A percentile compares a stretch with the other conserved stretches of the same genome.
phyloP scores from a whole-genome alignment of 2,329 filamentous ascomycete genomes.

The Aspergillus hiratsukae region DNA sequence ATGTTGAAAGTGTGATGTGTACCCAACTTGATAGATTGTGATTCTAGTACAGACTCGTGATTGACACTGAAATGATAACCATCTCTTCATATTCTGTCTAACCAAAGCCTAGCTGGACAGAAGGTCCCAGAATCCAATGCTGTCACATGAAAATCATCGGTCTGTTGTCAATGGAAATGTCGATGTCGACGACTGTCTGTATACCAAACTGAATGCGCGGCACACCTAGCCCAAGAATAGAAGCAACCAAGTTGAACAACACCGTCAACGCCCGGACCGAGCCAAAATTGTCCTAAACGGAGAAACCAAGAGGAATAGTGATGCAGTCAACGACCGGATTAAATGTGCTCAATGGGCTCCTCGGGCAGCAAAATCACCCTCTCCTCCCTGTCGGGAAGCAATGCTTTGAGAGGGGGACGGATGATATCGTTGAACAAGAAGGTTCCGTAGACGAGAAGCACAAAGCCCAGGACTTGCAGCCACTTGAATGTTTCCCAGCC shows the following conservation, averaged over 20 bases:
- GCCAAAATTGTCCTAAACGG: not conserved
- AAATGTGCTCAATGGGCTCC: constrained; percentile 73
- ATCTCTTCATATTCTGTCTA: not conserved
- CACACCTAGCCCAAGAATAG: not conserved
- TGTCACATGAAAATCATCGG: not conserved
- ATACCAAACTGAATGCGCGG: not conserved
- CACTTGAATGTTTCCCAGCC: constrained; percentile 98
- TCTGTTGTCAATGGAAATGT: not conserved
- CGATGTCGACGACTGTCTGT: not conserved
- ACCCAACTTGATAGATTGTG: not conserved
- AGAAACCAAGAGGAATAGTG: not conserved
- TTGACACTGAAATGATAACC: not conserved
- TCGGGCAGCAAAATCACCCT: constrained; percentile 64
- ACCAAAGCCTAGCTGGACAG: not conserved
- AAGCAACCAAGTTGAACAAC: not conserved
- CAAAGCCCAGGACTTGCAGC: constrained; percentile 88
- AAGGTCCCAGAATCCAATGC: not conserved
- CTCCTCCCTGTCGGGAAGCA: constrained; percentile 53
- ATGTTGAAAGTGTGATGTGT: not conserved
- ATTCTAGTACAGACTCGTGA: not conserved
- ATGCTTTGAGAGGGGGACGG: constrained; percentile 70
- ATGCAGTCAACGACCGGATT: constrained; percentile 6
- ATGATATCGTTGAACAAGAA: constrained; percentile 95
- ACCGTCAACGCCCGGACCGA: not conserved
- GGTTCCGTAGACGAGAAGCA: constrained; percentile 87